Evolutionary conservation across 2,329 filamentous ascomycete genomes (phyloP).

Genomic region (Hymenoscyphus fraxineus): DNA sequence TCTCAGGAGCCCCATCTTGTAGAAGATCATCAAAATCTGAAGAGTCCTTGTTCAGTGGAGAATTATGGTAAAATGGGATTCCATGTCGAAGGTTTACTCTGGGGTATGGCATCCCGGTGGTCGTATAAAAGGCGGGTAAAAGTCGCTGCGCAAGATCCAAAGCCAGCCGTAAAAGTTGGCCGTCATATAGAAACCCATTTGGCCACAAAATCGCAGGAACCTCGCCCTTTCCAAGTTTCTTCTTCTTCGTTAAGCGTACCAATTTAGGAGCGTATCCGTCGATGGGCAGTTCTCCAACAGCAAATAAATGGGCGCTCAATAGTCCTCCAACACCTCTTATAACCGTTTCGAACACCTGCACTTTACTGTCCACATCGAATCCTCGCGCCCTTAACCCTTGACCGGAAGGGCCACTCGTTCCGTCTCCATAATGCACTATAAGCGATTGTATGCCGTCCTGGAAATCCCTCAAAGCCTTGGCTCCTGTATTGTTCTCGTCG

Average conservation of each 20-base stretch:
- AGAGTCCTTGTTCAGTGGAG: slow-evolving; percentile 64
- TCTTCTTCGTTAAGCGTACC: slow-evolving; percentile 19
- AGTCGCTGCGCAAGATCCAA: slow-evolving; percentile 79
- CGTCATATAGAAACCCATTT: slow-evolving; percentile 78
- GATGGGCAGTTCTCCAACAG: slow-evolving; percentile 85
- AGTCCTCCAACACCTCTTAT: slow-evolving; percentile 90
- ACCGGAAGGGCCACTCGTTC: slow-evolving; percentile 62
- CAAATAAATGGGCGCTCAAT: slow-evolving; percentile 90
- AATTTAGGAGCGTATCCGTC: slow-evolving; percentile 61
- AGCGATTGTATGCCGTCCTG: slow-evolving; percentile 74
- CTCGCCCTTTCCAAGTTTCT: slow-evolving; percentile 42
- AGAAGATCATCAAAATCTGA: slow-evolving; percentile 36
- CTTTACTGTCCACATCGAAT: slow-evolving; percentile 95
- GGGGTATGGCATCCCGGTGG: slow-evolving; percentile 89
- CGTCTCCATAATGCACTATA: slow-evolving; percentile 83
- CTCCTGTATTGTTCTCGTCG: slow-evolving; percentile 48
- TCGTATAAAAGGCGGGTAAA: slow-evolving; percentile 86
- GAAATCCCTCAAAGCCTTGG: slow-evolving; percentile 68
- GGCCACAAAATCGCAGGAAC: slow-evolving; percentile 63
- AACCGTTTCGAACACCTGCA: slow-evolving; percentile 97
- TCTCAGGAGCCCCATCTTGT: slow-evolving; percentile 49
- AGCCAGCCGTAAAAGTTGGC: slow-evolving; percentile 85
- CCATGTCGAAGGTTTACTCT: slow-evolving; percentile 87
- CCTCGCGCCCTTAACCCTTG: slow-evolving; percentile 70
- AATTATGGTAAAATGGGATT: slow-evolving; percentile 88